Base-by-base conservation (phyloP, 768 basidiomycete species). In the Boletellus ananiceps region DNA sequence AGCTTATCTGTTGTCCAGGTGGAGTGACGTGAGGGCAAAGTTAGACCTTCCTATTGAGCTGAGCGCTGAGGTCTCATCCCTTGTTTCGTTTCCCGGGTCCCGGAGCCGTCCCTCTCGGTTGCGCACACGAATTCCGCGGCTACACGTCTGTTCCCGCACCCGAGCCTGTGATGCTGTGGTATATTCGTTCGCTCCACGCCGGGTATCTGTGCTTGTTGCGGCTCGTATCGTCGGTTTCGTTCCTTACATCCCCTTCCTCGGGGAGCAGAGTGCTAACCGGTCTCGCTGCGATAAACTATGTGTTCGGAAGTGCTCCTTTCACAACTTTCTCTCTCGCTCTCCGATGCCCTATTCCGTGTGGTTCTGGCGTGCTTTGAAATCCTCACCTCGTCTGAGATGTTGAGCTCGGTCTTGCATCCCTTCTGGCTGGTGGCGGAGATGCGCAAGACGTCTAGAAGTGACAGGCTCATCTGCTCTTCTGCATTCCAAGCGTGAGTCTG, bases 381-480 rank as follows among this genome's bases (percentile, higher is more conserved):
- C 81, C 83, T 14, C 74, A 88, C 44, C 79, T 86, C 0, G 76
- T 94, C 21, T 91, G 92, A 19, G 66, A 79, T 42, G 67, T 80
- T 47, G 73, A 83, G 53, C 73, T 84, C 32, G 80, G 78, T 40
- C 88, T 81, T 56, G 76, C 79, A 18, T 88, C 90, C 7, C 72
- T 93, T 19, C 74, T 93, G 40, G 85, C 93, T 2, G 91, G 92
- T n/a, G 92, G 92, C 15, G 88, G 90, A 2, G 89, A 91, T 67
- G 52, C 52, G 0, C 73, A 82, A 40, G 35, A 92, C 89, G 4
- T 93, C 93, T 60, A 77, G 92, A 60, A 88, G 82, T 2, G 92
- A 93, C 63, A 82, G 77, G 19, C 48, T 93, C 63, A 79, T 93
- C 33, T 93, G 92, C 63, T 81, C 88, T 36, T 83, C 91, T 36